These are phyloP conservation scores for Psilocybe cubensis DNA, from an alignment of 768 basidiomycete genomes.

Conservation along the genomic window DNA sequence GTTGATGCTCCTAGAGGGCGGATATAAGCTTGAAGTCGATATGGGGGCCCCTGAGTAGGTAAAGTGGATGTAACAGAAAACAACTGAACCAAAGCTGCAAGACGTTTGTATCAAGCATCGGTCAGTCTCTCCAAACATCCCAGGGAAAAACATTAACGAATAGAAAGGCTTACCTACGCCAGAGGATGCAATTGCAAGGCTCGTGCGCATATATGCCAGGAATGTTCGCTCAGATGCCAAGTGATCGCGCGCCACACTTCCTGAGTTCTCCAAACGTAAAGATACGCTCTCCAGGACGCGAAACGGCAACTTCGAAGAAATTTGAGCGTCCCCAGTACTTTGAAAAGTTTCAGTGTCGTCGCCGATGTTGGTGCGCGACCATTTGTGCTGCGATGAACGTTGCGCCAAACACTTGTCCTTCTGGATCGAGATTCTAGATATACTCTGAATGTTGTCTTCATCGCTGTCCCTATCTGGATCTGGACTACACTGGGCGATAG, in stretches of 20 bases:
- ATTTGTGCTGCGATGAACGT: not conserved
- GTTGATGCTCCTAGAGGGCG: conserved; percentile 56
- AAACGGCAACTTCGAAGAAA: not conserved
- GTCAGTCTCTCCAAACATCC: not conserved
- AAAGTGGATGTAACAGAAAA: conserved; percentile 41
- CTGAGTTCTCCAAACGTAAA: conserved; percentile 52
- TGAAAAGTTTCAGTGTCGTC: not conserved
- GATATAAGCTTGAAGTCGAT: conserved; percentile 36
- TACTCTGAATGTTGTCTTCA: not conserved
- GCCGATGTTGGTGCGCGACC: not conserved
- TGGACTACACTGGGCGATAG: not conserved
- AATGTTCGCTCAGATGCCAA: conserved; percentile 67
- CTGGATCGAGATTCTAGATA: not conserved
- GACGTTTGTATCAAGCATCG: not conserved
- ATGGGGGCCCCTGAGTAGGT: conserved; percentile 10
- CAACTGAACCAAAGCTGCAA: conserved; percentile 57
- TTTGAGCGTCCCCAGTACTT: not conserved
- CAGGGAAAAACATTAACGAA: not conserved
- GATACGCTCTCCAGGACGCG: conserved; percentile 5
- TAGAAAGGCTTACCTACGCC: conserved; percentile 54
- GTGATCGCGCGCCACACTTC: conserved; percentile 68
- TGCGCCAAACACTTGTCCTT: not conserved
- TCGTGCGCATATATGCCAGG: conserved; percentile 67
- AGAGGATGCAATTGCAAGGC: conserved; percentile 58
- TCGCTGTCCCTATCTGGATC: not conserved